These are phyloP conservation scores for Lasiodiplodia theobromae DNA, from an alignment of 2,329 filamentous ascomycete species.

Conservation along the genomic window DNA sequence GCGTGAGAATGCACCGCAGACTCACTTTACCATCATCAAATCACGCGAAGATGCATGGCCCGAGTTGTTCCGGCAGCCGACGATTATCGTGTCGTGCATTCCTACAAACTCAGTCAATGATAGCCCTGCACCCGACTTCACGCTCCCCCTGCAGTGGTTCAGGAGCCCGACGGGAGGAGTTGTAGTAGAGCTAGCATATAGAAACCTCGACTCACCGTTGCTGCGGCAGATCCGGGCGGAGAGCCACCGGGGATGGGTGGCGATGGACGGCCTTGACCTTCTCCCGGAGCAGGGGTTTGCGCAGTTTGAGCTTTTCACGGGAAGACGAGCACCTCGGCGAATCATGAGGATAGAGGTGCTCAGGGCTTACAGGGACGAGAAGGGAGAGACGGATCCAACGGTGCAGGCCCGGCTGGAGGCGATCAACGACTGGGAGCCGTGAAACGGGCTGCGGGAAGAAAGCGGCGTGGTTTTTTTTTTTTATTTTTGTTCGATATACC, in stretches of 20 bases:
- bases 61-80: constrained; percentile 66
- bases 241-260: constrained; percentile 71
- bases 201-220: constrained; percentile 74
- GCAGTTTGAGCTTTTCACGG: constrained; percentile 83
- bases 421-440: constrained; percentile 20
- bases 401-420: constrained; percentile 14
- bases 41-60: constrained; percentile 71
- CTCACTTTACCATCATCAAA: constrained; percentile 64
- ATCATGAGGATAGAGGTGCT: constrained; percentile 73
- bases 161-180: constrained; percentile 77
- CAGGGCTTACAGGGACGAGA: constrained; percentile 28
- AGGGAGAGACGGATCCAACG: constrained; percentile 14
- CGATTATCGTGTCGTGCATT: constrained; percentile 79
- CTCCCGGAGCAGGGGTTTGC: constrained; percentile 81
- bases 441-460: neutral
- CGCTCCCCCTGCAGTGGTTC: constrained; percentile 73
- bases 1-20: constrained; percentile 41
- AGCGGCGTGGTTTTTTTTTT: neutral
- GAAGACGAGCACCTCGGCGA: constrained; percentile 71
- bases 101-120: constrained; percentile 72
- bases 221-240: constrained; percentile 70
- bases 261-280: constrained; percentile 77
- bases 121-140: constrained; percentile 72
- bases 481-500: neutral
- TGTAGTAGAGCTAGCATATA: constrained; percentile 76